Evolutionary conservation across 805 yeast species (phyloP), one percentile per base, ranked within the genome.

Genomic region (Candida broadrunensis): DNA sequence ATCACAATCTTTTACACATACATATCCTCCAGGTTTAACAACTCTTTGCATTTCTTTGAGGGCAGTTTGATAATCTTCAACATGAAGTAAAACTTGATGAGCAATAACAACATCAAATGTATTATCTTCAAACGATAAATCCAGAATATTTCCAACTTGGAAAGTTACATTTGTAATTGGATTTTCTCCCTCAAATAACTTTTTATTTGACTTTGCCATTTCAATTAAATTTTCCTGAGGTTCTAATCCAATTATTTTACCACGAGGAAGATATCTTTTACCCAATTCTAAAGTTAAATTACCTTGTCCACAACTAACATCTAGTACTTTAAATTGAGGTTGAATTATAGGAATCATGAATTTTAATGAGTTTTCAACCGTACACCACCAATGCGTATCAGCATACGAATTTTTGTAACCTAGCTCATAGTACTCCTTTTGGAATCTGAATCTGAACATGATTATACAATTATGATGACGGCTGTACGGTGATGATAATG

Each of bases 241-340:
- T 30, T 65, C 71, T 4, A 62, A 42, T 2, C 70, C 73, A 37
- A 58, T 48, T 5, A 63, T 55, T 19, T 40, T 45, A 15, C 63
- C 68, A 23, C 42, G 33, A 3, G 49, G 44, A 3, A 60, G 58
- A 36, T 61, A 61, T n/a, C n/a, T n/a, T 23, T 51, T 48, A 14
- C 64, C 65, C 15, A 69, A 43, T 38, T 60, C 71, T 5, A 46
- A 33, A 4, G 70, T 63, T 25, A 70, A 67, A 5, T 71, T 54
- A 0, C 73, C 74, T 3, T 73, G 73, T 0, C 75, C 75, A 47
- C 67, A 60, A 5, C 75, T 74, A 16, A 68, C 70, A 44, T 70
- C 75, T 12, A 70, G 56, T 5, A 69, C 46, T 26, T 46, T 43
- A 29, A 49, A 48, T 13, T 49, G 47, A 3, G 56, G 48, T 42